phyloP scores from a whole-genome alignment of 371 early-diverging fungal genomes.

The Syncephalis plumigaleata region DNA sequence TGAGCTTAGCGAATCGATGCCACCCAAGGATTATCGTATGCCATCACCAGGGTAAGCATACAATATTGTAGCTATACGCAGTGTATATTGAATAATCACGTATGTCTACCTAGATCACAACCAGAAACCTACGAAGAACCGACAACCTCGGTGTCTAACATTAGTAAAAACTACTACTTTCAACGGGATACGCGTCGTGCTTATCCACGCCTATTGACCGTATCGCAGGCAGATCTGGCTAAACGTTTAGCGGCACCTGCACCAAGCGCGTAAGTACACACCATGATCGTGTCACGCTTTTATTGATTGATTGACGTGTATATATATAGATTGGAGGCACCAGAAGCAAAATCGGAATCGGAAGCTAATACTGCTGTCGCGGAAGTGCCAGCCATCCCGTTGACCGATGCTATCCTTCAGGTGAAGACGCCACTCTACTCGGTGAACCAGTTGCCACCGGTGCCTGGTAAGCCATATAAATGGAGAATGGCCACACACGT shows the following conservation, averaged over 20 bases:
- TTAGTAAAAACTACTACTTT: constrained; percentile 76
- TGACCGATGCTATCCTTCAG: not conserved
- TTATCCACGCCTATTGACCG: constrained; percentile 76
- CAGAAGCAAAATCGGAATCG: no score
- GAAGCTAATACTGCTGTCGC: not conserved
- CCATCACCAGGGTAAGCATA: no score
- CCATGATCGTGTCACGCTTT: no score
- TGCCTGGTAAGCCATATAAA: not conserved
- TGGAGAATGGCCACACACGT: not conserved
- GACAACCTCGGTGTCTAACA: constrained; percentile 12
- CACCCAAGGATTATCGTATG: no score
- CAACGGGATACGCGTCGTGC: constrained; percentile 78
- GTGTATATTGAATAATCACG: no score
- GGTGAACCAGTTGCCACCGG: not conserved
- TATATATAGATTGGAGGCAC: no score
- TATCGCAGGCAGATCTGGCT: constrained; percentile 60
- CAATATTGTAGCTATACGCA: no score
- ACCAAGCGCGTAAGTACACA: constrained; percentile 1
- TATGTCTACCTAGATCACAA: constrained; percentile 4
- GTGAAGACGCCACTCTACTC: not conserved
- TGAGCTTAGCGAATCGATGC: no score
- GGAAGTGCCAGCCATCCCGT: not conserved
- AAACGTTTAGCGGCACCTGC: constrained; percentile 25
- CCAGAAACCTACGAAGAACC: constrained; percentile 3
- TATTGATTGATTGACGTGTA: no score